Conservation (phyloP, 129 eudicot species). For the Rutidosis leptorrhynchoides region DNA sequence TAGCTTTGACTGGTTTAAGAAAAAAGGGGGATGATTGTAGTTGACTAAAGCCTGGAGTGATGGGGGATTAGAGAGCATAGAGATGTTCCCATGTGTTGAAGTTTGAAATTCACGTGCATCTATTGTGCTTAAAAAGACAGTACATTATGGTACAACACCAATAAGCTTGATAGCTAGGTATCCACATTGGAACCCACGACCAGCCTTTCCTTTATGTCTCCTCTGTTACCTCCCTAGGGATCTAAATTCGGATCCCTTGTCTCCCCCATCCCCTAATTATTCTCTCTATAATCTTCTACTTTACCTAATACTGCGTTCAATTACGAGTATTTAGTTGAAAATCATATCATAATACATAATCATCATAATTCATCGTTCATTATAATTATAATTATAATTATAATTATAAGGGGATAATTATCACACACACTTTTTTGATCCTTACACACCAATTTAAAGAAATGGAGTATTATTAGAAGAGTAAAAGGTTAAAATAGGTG, state of each 20-base stretch:
- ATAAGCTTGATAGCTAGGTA: background rate
- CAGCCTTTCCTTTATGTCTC: conserved; percentile 22
- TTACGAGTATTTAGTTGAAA: background rate
- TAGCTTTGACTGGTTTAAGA: background rate
- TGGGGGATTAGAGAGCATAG: conserved; percentile 21
- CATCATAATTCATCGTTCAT: background rate
- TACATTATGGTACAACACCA: conserved; percentile 23
- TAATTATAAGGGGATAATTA: too few relatives aligned
- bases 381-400: too few relatives aligned
- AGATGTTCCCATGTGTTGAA: conserved; percentile 44
- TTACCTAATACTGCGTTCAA: background rate
- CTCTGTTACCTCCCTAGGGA: conserved; percentile 26
- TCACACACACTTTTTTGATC: too few relatives aligned
- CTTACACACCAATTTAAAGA: too few relatives aligned
- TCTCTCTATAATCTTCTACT: background rate
- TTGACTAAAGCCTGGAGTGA: conserved; percentile 17
- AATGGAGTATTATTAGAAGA: too few relatives aligned
- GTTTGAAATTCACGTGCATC: conserved; percentile 31
- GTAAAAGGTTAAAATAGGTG: too few relatives aligned
- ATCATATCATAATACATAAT: too few relatives aligned
- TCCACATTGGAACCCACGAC: conserved; percentile 14
- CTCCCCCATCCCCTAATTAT: conserved; percentile 21
- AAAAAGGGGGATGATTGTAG: background rate
- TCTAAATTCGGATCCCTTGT: conserved; percentile 34
- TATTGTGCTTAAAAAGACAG: conserved; percentile 5